phyloP scores from a whole-genome alignment of 371 early-diverging fungal species.

The Apophysomyces elegans region DNA sequence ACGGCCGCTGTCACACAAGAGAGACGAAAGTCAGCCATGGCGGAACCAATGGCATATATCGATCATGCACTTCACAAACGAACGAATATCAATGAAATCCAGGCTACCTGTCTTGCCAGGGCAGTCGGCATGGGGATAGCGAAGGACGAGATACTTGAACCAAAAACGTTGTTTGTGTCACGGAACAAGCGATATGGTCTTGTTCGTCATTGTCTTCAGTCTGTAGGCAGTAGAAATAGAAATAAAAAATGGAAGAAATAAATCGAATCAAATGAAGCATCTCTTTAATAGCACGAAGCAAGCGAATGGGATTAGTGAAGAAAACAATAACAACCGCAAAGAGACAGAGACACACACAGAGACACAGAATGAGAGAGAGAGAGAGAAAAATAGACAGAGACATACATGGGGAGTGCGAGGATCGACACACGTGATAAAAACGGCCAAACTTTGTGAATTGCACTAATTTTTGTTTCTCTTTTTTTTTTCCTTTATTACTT shows the following conservation, averaged over 20 bases:
- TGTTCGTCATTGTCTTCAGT: constrained; percentile 33
- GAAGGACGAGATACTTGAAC: constrained; percentile 15
- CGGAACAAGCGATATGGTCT: constrained; percentile 36
- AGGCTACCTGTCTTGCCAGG: constrained; percentile 26
- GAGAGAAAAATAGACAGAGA: background rate
- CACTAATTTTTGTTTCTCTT: constrained; percentile 13
- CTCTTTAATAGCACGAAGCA: background rate
- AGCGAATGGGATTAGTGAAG: constrained; percentile 7
- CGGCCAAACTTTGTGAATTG: background rate
- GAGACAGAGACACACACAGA: no score
- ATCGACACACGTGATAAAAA: constrained; percentile 15
- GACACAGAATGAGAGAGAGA: background rate
- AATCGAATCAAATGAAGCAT: background rate
- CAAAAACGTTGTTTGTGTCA: constrained; percentile 32
- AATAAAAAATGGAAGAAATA: background rate
- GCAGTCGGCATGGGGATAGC: constrained; percentile 33
- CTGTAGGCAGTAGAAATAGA: background rate
- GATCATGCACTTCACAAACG: constrained; percentile 29
- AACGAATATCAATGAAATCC: constrained; percentile 33
- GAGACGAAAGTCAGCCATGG: constrained; percentile 13
- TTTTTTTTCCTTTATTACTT: constrained; percentile 20
- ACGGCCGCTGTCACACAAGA: background rate
- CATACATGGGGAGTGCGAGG: constrained; percentile 5
- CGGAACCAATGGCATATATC: constrained; percentile 26
- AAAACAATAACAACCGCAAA: no score